These are phyloP conservation scores for Psilocybe subaeruginosa DNA, from an alignment of 768 basidiomycete genomes.

Conservation along the genomic window DNA sequence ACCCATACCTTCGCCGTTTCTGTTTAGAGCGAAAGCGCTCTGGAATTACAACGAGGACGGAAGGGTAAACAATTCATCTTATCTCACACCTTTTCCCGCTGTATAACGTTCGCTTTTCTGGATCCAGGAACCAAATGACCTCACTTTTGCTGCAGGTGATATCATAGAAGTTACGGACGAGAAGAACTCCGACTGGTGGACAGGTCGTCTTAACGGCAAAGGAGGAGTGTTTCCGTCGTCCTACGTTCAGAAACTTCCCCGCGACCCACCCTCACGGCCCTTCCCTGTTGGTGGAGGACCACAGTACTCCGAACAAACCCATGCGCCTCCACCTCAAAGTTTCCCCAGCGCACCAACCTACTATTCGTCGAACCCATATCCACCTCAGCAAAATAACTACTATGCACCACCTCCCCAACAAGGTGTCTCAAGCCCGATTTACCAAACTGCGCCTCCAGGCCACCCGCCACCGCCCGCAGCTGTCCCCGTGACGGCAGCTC, in stretches of 20 bases:
- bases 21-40: conserved; percentile 51
- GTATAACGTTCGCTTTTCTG: not conserved
- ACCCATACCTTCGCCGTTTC: conserved; percentile 22
- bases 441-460: conserved; percentile 18
- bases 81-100: not conserved
- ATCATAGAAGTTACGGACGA: conserved; percentile 73
- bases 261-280: not conserved
- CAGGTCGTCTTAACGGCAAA: conserved; percentile 61
- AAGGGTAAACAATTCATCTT: conserved; percentile 35
- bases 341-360: conserved; percentile 15
- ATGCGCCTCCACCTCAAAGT: conserved; percentile 15
- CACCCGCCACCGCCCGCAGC: conserved; percentile 15
- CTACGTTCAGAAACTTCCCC: conserved; percentile 60
- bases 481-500: conserved; percentile 24
- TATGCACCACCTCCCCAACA: conserved; percentile 14
- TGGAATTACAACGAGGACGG: conserved; percentile 71
- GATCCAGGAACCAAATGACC: conserved; percentile 68
- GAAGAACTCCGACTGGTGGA: conserved; percentile 88
- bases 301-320: conserved; percentile 12
- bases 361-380: conserved; percentile 26
- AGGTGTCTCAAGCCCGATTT: conserved; percentile 16
- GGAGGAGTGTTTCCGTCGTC: conserved; percentile 79
- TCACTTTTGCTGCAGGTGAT: conserved; percentile 75
- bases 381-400: conserved; percentile 16
- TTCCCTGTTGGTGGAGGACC: not conserved